These are phyloP conservation scores for Hypoxylon sp. DNA, from an alignment of 2,329 filamentous ascomycete genomes.

Conservation along the genomic window DNA sequence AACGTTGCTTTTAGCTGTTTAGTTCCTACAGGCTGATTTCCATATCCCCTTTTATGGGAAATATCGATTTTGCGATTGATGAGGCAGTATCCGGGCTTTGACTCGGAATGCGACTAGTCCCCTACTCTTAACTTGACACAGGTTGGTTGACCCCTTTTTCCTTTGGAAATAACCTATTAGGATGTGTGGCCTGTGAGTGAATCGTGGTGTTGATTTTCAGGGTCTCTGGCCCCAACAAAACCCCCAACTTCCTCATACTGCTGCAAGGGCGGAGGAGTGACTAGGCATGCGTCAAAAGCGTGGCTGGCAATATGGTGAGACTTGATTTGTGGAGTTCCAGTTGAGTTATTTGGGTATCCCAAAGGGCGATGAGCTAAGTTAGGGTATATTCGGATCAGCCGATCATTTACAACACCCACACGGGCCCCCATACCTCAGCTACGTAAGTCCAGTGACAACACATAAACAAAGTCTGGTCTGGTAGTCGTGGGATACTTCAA, in stretches of 20 bases:
- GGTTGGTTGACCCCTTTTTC: not conserved
- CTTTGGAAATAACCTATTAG: slow-evolving; percentile 23
- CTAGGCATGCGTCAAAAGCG: slow-evolving; percentile 15
- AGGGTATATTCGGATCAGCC: slow-evolving; percentile 40
- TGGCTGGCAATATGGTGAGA: slow-evolving; percentile 34
- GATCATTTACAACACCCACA: slow-evolving; percentile 28
- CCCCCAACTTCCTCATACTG: slow-evolving; percentile 13
- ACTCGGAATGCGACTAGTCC: slow-evolving; percentile 24
- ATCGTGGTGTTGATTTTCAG: slow-evolving; percentile 27
- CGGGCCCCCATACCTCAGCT: slow-evolving; percentile 23
- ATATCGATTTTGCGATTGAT: slow-evolving; percentile 12
- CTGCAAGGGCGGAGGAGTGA: slow-evolving; percentile 38
- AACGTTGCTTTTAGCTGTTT: slow-evolving; percentile 30
- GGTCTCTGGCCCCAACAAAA: slow-evolving; percentile 34
- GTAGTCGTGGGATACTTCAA: slow-evolving; percentile 12
- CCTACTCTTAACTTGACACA: slow-evolving; percentile 4
- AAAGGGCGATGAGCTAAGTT: slow-evolving; percentile 29
- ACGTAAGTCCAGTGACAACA: slow-evolving; percentile 34
- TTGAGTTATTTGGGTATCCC: slow-evolving; percentile 26
- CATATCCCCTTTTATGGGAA: slow-evolving; percentile 14
- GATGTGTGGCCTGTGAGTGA: slow-evolving; percentile 27
- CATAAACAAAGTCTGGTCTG: slow-evolving; percentile 11
- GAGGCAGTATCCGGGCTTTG: slow-evolving; percentile 18
- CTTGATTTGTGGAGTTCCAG: slow-evolving; percentile 38
- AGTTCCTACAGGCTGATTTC: slow-evolving; percentile 35